Percentiles rank a stretch among this genome's conserved stretches.
Conservation (phyloP, 2,329 filamentous ascomycete genomes). For the Capronia coronata region DNA sequence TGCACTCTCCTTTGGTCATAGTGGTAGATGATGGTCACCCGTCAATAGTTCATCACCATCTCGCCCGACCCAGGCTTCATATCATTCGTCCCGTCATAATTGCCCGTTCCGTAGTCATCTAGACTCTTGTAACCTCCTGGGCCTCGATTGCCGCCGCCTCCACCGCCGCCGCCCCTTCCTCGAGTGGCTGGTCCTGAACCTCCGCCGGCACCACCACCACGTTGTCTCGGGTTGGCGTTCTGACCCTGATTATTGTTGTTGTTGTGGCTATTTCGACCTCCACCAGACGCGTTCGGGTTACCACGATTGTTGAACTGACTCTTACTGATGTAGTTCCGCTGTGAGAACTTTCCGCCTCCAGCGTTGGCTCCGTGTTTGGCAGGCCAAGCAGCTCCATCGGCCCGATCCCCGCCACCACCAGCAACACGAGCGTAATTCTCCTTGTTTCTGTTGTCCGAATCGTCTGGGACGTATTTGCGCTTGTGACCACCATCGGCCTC, state of each 20-base stretch:
- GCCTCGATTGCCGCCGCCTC: constrained; percentile 8
- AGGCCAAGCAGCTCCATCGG: constrained; percentile 25
- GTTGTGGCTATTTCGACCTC: neutral
- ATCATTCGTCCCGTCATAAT: constrained; percentile 30
- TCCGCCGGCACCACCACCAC: constrained; percentile 5
- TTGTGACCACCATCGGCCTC: constrained; percentile 46
- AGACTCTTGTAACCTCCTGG: constrained; percentile 58
- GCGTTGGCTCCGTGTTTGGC: constrained; percentile 4
- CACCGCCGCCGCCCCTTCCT: neutral
- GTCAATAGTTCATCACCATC: constrained; percentile 29
- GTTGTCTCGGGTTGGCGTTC: constrained; percentile 9
- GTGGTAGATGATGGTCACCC: too few relatives aligned
- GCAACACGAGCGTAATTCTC: constrained; percentile 33
- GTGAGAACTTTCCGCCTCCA: constrained; percentile 14
- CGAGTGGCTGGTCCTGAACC: neutral
- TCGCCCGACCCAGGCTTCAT: constrained; percentile 19
- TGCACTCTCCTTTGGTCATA: too few relatives aligned
- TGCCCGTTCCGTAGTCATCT: constrained; percentile 48
- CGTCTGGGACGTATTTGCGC: constrained; percentile 51
- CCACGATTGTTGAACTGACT: constrained; percentile 25
- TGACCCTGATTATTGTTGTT: constrained; percentile 7
- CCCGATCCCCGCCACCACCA: constrained; percentile 28
- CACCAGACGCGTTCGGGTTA: constrained; percentile 6
- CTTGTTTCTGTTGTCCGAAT: constrained; percentile 40
- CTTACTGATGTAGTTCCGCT: constrained; percentile 22